Evolutionary conservation across 257 asterid genomes (phyloP).

Genomic region (Sherardia arvensis): DNA sequence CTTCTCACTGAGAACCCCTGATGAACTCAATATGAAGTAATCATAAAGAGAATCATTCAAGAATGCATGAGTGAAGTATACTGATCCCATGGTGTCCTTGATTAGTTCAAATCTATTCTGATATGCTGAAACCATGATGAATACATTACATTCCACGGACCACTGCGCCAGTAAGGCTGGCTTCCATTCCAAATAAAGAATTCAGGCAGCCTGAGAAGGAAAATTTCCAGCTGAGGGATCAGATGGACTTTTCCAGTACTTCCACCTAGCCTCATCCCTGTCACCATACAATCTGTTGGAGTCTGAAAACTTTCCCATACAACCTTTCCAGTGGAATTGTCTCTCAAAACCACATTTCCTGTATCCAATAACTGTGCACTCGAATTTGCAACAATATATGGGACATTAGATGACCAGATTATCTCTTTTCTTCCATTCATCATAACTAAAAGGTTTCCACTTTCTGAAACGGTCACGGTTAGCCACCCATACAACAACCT

Average conservation of each 20-base stretch:
- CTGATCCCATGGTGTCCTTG: not conserved
- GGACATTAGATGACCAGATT: slow-evolving; percentile 34
- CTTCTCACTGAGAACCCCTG: slow-evolving; percentile 6
- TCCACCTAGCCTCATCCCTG: slow-evolving; percentile 23
- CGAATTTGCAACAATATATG: slow-evolving; percentile 6
- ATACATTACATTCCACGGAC: not conserved
- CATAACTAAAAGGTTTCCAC: slow-evolving; percentile 27
- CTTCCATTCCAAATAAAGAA: slow-evolving; percentile 23
- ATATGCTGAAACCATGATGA: slow-evolving; percentile 2
- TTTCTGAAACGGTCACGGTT: slow-evolving; percentile 24
- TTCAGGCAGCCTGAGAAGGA: slow-evolving; percentile 23
- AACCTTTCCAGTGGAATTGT: slow-evolving; percentile 4
- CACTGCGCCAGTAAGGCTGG: slow-evolving; percentile 33
- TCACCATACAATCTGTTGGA: slow-evolving; percentile 25
- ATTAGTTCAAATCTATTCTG: slow-evolving; percentile 4
- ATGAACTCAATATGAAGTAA: slow-evolving; percentile 11
- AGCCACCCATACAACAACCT: slow-evolving; percentile 39
- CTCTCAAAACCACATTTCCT: slow-evolving; percentile 36
- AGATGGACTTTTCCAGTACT: slow-evolving; percentile 16
- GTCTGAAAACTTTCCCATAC: slow-evolving; percentile 42
- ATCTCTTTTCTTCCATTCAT: slow-evolving; percentile 12
- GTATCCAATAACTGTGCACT: slow-evolving; percentile 27
- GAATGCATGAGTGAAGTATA: not conserved
- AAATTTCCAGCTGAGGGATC: slow-evolving; percentile 40
- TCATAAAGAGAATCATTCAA: not conserved